Evolutionary conservation across 805 yeast species (phyloP).

Genomic region (Lipomyces chichibuensis): DNA sequence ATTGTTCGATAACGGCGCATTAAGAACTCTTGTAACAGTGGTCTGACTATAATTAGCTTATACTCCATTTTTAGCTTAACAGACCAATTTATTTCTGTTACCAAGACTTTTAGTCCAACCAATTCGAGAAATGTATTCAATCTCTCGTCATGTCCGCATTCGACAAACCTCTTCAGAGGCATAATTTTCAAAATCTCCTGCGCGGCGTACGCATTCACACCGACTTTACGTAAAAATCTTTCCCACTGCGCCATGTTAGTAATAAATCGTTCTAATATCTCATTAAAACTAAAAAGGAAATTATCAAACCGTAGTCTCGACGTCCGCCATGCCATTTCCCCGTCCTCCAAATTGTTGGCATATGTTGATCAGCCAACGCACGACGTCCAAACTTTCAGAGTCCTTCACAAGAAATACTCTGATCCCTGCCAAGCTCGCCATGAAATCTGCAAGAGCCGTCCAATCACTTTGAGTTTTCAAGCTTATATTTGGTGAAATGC

Average conservation of each 20-base stretch:
- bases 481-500: background rate
- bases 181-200: constrained; percentile 18
- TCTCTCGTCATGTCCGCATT: constrained; percentile 11
- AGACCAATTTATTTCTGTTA: background rate
- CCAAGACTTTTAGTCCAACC: constrained; percentile 21
- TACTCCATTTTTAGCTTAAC: background rate
- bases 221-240: constrained; percentile 16
- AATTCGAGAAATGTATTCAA: constrained; percentile 4
- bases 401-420: background rate
- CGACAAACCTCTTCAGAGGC: constrained; percentile 7
- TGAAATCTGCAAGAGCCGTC: constrained; percentile 18
- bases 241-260: constrained; percentile 19
- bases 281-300: background rate
- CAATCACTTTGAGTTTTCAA: constrained; percentile 13
- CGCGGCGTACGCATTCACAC: constrained; percentile 26
- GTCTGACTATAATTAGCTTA: background rate
- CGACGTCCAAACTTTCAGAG: background rate
- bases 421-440: constrained; percentile 9
- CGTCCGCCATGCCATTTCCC: constrained; percentile 26
- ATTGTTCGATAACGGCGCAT: background rate
- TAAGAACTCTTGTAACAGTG: constrained; percentile 3
- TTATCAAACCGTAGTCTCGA: constrained; percentile 26
- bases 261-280: background rate
- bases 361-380: constrained; percentile 7
- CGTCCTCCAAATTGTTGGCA: constrained; percentile 14